Evolutionary conservation across 768 basidiomycete species (phyloP), one percentile per base, ranked within the genome.

Genomic region (Pleurotus tuber-regium): DNA sequence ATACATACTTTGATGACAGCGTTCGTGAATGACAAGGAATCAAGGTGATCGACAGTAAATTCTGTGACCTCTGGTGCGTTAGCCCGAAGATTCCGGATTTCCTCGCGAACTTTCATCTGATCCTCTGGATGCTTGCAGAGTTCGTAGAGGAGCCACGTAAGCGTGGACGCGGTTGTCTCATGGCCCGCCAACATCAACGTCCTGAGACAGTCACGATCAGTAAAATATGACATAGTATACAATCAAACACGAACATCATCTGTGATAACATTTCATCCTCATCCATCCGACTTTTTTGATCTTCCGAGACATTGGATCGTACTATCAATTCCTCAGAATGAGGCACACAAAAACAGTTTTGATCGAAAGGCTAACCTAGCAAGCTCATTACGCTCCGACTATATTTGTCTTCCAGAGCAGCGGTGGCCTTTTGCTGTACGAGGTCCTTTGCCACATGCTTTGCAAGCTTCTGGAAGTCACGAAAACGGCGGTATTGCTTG

Each of bases 91-190:
- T 65, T 63, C 61, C 35, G 51, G 8, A 76, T 60, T 59, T 82
- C 82, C 0, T 64, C 61, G 16, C 83, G 71, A 9, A 83, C 68
- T 48, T 66, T 65, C 2, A 62, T 63, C 58, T 84, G 82, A 3
- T 73, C 55, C 3, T 72, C 63, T 0, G 73, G 76, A 50, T 74
- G 60, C 40, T 62, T 69, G 8, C 75, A 69, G 7, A 84, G 70
- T 39, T 75, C 71, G 54, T 76, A 68, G n/a, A 83, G 60, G 1
- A 69, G 63, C 76, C 77, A 83, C 30, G 63, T 61, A 21, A 74
- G 24, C 1, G 72, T 63, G 42, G 64, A 68, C 4, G 75, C 62
- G 16, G 71, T 72, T 2, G 75, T 76, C 52, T 75, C 76, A 54
- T 78, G 68, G 2, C 66, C 68, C 4, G 63, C 64, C 10, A 52